Percentiles rank a stretch among this genome's conserved stretches.
These are phyloP conservation scores for Ustilago xerochloae DNA, from an alignment of 1,284 basidiomycete species.

Conservation along the genomic window DNA sequence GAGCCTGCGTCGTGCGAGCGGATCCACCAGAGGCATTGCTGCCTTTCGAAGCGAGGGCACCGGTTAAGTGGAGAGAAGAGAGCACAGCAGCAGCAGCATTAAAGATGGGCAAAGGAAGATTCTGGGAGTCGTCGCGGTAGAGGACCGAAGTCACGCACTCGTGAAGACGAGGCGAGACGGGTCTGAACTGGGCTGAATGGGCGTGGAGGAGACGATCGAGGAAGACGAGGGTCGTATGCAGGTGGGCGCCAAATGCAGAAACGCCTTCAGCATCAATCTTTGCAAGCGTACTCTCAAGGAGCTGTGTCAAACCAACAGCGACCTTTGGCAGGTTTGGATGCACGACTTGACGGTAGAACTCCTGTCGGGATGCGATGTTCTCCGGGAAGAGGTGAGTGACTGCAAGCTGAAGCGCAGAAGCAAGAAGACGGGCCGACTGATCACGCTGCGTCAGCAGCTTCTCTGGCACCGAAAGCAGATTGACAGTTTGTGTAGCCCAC, in stretches of 20 bases:
- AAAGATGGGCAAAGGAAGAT: constrained; percentile 14
- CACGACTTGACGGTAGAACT: constrained; percentile 54
- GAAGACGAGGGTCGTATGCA: constrained; percentile 26
- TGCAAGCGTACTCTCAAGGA: constrained; percentile 13
- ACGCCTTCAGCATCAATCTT: constrained; percentile 8
- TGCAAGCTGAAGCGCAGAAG: constrained; percentile 24
- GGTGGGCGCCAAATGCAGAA: constrained; percentile 2
- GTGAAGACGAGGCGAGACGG: constrained; percentile 42
- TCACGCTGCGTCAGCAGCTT: constrained; percentile 25
- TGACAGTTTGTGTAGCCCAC: constrained; percentile 48
- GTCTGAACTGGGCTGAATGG: constrained; percentile 47
- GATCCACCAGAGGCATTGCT: constrained; percentile 37
- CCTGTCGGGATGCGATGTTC: constrained; percentile 33
- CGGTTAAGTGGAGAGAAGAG: constrained; percentile 51
- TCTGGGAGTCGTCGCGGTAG: constrained; percentile 18
- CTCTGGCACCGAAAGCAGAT: constrained; percentile 28
- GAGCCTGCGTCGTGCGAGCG: constrained; percentile 46
- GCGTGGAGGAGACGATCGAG: constrained; percentile 29
- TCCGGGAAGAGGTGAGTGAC: constrained; percentile 32
- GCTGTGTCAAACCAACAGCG: constrained; percentile 16
- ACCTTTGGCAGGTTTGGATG: constrained; percentile 45
- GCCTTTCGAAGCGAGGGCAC: constrained; percentile 39
- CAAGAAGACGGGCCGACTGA: constrained; percentile 22
- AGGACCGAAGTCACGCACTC: constrained; percentile 35
- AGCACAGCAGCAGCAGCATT: constrained; percentile 37